Conservation (phyloP, 75 land plant species). For the Isoetes taiwanensis region DNA sequence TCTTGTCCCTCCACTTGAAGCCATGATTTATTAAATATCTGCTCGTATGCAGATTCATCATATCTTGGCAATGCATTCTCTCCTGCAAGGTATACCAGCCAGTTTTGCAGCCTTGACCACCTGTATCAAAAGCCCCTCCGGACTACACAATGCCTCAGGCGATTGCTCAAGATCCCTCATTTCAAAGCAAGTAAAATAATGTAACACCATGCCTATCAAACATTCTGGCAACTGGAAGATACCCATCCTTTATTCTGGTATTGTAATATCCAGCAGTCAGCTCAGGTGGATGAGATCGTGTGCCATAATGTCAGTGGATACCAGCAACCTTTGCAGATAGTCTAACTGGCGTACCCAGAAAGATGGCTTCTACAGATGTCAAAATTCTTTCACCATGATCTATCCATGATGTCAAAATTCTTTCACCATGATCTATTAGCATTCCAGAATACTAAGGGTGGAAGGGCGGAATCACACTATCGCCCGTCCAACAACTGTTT, state of each 20-base stretch:
- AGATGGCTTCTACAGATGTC: slow-evolving; percentile 7
- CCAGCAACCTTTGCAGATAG: slow-evolving; percentile 20
- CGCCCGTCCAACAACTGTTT: too few relatives aligned
- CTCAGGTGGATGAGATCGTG: slow-evolving; percentile 19
- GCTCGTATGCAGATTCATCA: slow-evolving; percentile 47
- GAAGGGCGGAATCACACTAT: too few relatives aligned
- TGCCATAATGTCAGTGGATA: slow-evolving; percentile 22
- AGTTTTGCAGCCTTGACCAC: slow-evolving; percentile 44
- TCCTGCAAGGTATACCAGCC: slow-evolving; percentile 57
- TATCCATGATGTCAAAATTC: slow-evolving; percentile 33
- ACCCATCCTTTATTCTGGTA: slow-evolving; percentile 13
- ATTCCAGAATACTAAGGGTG: slow-evolving; percentile 17
- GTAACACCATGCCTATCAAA: slow-evolving; percentile 18
- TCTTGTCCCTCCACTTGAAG: too few relatives aligned
- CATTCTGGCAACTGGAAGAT: slow-evolving; percentile 18
- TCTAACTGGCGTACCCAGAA: slow-evolving; percentile 1
- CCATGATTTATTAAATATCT: slow-evolving; percentile 42
- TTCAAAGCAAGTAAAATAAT: slow-evolving; percentile 22
- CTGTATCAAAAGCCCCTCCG: slow-evolving; percentile 61
- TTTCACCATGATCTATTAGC: slow-evolving; percentile 40
- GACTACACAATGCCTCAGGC: slow-evolving; percentile 54
- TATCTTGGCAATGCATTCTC: slow-evolving; percentile 89
- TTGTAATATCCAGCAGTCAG: slow-evolving; percentile 35
- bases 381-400: slow-evolving; percentile 21
- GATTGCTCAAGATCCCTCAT: slow-evolving; percentile 26